Percentiles rank a stretch among this genome's conserved stretches.
Conservation (phyloP, 768 basidiomycete genomes). For the Panaeolus papilionaceus region DNA sequence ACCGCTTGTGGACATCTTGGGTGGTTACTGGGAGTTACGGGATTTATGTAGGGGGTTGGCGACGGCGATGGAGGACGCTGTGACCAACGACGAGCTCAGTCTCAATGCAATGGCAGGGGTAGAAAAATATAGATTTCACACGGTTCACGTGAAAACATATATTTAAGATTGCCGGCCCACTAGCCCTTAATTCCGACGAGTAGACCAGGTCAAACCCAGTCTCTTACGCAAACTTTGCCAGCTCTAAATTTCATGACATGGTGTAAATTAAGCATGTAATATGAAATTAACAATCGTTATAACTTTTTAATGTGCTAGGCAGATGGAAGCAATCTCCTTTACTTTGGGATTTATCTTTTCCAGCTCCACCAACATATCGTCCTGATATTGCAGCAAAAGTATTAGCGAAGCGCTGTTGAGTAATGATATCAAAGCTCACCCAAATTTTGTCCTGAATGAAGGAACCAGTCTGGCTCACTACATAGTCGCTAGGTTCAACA, state of each 20-base stretch:
- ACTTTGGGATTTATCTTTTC: neutral
- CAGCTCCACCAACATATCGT: neutral
- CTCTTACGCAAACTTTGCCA: too few relatives aligned
- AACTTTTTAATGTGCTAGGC: neutral
- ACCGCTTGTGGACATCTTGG: conserved; percentile 79
- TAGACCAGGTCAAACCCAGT: too few relatives aligned
- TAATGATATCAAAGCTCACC: neutral
- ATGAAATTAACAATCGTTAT: neutral
- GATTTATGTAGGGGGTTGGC: neutral
- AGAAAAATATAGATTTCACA: conserved; percentile 13
- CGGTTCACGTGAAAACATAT: neutral
- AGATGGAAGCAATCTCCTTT: neutral
- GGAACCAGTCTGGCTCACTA: conserved; percentile 24
- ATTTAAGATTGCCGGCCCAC: neutral
- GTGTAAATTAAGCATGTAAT: neutral
- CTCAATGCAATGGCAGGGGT: conserved; percentile 11
- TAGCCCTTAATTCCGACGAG: neutral
- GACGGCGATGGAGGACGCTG: conserved; percentile 15
- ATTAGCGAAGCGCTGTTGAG: neutral
- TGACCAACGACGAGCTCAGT: conserved; percentile 13
- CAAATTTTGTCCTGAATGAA: conserved; percentile 22
- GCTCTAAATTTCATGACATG: too few relatives aligned
- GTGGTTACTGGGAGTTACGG: neutral
- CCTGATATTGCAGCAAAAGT: neutral
- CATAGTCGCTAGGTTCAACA: conserved; percentile 26